Evolutionary conservation across 257 asterid species (phyloP).

Genomic region (Orobanche coerulescens): DNA sequence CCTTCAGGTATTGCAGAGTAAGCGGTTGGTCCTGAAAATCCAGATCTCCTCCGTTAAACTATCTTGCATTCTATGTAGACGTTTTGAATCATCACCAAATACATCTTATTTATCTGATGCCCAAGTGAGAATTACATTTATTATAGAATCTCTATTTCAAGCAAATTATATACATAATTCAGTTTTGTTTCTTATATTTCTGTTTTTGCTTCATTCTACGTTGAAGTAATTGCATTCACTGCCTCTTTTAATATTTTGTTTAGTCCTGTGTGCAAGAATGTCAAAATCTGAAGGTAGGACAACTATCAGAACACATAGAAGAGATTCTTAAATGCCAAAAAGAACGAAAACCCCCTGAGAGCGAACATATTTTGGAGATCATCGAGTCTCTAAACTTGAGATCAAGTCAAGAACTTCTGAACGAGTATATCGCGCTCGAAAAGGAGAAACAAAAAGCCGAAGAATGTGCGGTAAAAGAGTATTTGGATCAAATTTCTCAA

Average conservation of each 20-base stretch:
- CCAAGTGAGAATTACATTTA: conserved; percentile 39
- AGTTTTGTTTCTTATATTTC: conserved; percentile 7
- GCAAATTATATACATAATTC: conserved; percentile 1
- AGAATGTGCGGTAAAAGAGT: conserved; percentile 27
- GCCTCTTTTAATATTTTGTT: conserved; percentile 24
- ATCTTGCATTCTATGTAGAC: conserved; percentile 37
- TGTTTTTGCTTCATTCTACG: background rate
- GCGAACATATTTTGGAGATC: conserved; percentile 36
- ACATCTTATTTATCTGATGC: conserved; percentile 34
- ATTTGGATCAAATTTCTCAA: conserved; percentile 34
- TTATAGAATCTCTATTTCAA: background rate
- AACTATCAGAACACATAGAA: conserved; percentile 37
- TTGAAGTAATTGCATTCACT: background rate
- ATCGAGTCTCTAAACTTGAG: conserved; percentile 47
- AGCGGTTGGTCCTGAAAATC: conserved; percentile 53
- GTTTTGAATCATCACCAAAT: conserved; percentile 39
- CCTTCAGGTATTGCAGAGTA: conserved; percentile 61
- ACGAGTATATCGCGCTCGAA: conserved; percentile 67
- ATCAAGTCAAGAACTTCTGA: conserved; percentile 55
- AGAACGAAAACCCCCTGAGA: conserved; percentile 38
- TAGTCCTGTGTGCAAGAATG: conserved; percentile 49
- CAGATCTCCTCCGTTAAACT: conserved; percentile 47
- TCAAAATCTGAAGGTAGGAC: conserved; percentile 53
- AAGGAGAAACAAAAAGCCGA: conserved; percentile 64
- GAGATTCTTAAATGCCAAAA: conserved; percentile 43